Evolutionary conservation across 2,329 filamentous ascomycete genomes (phyloP).

Genomic region (Penicillium sp.): DNA sequence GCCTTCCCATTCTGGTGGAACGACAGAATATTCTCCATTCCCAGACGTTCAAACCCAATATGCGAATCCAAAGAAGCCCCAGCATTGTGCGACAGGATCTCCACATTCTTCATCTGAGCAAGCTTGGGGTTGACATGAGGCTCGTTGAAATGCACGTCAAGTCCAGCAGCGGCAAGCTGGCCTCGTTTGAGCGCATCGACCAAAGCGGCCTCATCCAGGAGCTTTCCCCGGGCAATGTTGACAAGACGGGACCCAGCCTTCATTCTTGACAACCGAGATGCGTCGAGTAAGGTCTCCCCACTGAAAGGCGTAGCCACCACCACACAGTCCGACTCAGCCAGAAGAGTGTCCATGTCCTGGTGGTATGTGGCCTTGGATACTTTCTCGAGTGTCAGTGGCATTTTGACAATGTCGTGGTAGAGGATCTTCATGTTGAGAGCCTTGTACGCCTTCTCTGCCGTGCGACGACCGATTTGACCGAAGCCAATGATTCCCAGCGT

Average conservation of each 20-base stretch:
- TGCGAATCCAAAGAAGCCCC: conserved; percentile 51
- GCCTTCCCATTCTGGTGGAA: conserved; percentile 36
- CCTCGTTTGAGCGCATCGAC: conserved; percentile 49
- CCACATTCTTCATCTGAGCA: conserved; percentile 41
- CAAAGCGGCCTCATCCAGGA: conserved; percentile 52
- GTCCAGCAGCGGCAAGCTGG: conserved; percentile 47
- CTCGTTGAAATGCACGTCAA: conserved; percentile 57
- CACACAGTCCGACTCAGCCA: conserved; percentile 46
- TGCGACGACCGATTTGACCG: conserved; percentile 62
- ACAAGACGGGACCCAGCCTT: conserved; percentile 49
- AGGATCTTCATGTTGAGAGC: conserved; percentile 66
- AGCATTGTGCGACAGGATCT: conserved; percentile 50
- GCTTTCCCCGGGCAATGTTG: conserved; percentile 52
- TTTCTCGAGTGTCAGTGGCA: conserved; percentile 39
- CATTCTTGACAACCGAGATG: conserved; percentile 45
- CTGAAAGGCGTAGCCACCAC: conserved; percentile 48
- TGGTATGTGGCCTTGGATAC: conserved; percentile 43
- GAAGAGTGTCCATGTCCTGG: conserved; percentile 43
- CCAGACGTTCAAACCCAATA: conserved; percentile 48
- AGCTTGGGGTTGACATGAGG: conserved; percentile 50
- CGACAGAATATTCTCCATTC: conserved; percentile 48
- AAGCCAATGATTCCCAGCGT: conserved; percentile 66
- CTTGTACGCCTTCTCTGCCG: conserved; percentile 57
- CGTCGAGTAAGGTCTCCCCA: conserved; percentile 44
- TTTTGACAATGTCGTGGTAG: conserved; percentile 52